Base-by-base conservation (phyloP, 352 stramenopile species). In the Thraustotheca clavata region DNA sequence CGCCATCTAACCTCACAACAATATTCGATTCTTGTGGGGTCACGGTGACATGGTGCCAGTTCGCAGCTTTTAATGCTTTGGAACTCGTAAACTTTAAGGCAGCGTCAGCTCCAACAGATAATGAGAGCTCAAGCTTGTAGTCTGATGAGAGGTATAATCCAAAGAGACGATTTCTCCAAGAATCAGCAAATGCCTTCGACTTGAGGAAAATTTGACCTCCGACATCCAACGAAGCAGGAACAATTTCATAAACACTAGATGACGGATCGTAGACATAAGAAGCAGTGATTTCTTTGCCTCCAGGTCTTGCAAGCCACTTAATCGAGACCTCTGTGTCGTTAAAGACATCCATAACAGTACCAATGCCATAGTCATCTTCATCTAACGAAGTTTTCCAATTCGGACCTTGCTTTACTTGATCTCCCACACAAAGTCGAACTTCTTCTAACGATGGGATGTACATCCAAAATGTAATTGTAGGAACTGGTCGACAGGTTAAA, bases 31-130 rank as follows among this genome's bases (percentile, higher is more conserved):
- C n/a, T n/a, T n/a, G n/a, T n/a, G 43, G 9, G 9, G n/a, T 11
- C 48, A 92, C 73, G 18, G 73, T 74, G 5, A 92, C 62, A 52
- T 91, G 82, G 33, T 74, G 72, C 83, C 83, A 92, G 48, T 76
- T 62, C 41, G 87, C 73, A 29, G 59, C 52, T 32, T 86, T 76
- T 31, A 91, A 40, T 31, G 85, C 73, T 31, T 2, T 18, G 24
- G 43, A 18, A 2, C 24, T 26, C 7, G 12, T 9, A 2, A 52
- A 1, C 2, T 14, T 9, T 31, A 52, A 24, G 9, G 43, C 43
- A 6, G 7, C 1, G 6, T 9, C 43, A 1, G 43, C n/a, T 24
- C 43, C 43, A 9, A 35, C 43, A 18, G 43, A 24, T 9, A 52
- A 11, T 26, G 43, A 24, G 9, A 52, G 14, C 2, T 52, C 43